Evolutionary conservation across 768 basidiomycete genomes (phyloP).

Genomic region (Hericium alpestre): DNA sequence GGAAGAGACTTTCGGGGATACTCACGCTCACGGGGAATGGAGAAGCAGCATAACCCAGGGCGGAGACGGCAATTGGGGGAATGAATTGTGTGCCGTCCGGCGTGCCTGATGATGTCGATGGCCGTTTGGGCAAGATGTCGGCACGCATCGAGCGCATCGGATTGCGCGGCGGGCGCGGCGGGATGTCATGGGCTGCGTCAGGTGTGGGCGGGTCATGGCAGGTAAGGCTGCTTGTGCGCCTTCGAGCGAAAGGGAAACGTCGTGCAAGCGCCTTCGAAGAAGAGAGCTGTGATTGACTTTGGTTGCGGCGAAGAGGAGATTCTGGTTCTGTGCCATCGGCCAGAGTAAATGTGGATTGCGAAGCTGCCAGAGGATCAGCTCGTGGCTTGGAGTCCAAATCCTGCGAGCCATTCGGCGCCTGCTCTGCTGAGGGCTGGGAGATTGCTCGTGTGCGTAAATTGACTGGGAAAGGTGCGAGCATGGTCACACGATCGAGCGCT

Average conservation of each 20-base stretch:
- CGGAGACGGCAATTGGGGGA: constrained; percentile 1
- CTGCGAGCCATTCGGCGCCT: neutral
- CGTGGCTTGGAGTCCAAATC: neutral
- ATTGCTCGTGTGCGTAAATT: neutral
- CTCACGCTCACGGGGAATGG: constrained; percentile 7
- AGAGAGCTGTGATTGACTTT: neutral
- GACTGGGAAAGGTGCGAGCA: neutral
- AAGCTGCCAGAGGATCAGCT: neutral
- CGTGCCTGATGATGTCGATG: constrained; percentile 7
- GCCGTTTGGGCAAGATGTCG: neutral
- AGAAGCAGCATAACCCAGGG: constrained; percentile 2
- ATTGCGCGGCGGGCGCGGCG: neutral
- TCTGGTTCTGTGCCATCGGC: neutral
- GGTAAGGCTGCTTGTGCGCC: constrained; percentile 8
- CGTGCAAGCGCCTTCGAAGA: neutral
- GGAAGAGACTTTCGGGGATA: neutral
- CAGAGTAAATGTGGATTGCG: neutral
- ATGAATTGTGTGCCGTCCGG: neutral
- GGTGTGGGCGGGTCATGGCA: neutral
- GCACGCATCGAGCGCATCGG: neutral
- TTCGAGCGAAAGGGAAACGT: constrained; percentile 1
- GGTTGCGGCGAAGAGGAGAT: neutral
- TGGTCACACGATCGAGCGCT: neutral
- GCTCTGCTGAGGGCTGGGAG: neutral
- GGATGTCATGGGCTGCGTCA: neutral